These are phyloP conservation scores for Cryptococcus sp. DNA, from an alignment of 1,284 basidiomycete genomes.

Conservation along the genomic window DNA sequence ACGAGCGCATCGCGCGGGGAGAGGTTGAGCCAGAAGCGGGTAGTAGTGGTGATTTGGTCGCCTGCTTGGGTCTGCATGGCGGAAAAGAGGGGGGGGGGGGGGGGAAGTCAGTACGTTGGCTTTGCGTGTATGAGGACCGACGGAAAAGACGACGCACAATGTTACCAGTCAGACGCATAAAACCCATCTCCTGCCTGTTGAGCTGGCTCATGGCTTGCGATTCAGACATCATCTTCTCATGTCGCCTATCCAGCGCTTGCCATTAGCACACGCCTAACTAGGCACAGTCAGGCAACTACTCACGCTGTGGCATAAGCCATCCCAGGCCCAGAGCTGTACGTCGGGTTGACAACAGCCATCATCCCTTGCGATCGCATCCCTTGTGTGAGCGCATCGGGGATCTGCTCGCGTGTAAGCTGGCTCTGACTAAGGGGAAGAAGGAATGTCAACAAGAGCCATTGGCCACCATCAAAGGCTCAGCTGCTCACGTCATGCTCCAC, in stretches of 20 bases:
- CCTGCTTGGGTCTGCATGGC: slow-evolving; percentile 40
- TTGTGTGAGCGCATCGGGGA: slow-evolving; percentile 68
- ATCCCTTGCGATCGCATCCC: slow-evolving; percentile 65
- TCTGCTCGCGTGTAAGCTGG: slow-evolving; percentile 62
- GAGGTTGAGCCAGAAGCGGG: slow-evolving; percentile 45
- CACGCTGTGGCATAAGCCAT: slow-evolving; percentile 38
- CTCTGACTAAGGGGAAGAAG: slow-evolving; percentile 57
- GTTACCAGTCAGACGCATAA: slow-evolving; percentile 47
- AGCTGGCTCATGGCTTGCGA: slow-evolving; percentile 35
- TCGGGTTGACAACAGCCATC: slow-evolving; percentile 62
- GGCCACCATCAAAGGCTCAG: too few relatives aligned
- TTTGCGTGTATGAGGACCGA: background rate
- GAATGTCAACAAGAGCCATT: background rate
- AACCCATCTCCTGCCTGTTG: slow-evolving; percentile 46
- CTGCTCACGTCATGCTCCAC: slow-evolving; percentile 69
- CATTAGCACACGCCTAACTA: background rate
- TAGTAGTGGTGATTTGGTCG: slow-evolving; percentile 38
- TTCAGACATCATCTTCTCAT: slow-evolving; percentile 36
- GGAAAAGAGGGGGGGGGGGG: background rate
- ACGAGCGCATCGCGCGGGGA: slow-evolving; percentile 22
- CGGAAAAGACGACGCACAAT: slow-evolving; percentile 29
- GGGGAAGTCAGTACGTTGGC: background rate
- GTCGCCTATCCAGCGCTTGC: slow-evolving; percentile 22
- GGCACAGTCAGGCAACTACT: slow-evolving; percentile 6
- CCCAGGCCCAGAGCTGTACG: slow-evolving; percentile 41